Conservation (phyloP, 2,329 filamentous ascomycete genomes). For the Rugonectria rugulosa region DNA sequence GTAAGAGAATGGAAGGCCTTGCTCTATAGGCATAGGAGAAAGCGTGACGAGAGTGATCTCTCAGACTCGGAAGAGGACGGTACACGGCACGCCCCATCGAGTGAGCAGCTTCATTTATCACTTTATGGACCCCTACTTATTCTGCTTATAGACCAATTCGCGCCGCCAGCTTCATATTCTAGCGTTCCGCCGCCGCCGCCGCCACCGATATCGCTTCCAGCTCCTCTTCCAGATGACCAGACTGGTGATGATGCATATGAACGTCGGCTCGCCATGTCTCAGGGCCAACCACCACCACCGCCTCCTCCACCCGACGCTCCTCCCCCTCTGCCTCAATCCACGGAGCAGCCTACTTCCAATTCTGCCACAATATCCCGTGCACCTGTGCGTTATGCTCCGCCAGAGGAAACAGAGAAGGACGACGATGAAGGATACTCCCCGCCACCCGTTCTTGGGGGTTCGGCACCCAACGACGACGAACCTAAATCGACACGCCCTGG, state of each 20-base stretch:
- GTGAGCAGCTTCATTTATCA: conserved; percentile 37
- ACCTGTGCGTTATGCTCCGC: conserved; percentile 73
- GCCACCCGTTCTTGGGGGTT: conserved; percentile 57
- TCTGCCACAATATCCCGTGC: conserved; percentile 76
- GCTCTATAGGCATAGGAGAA: conserved; percentile 73
- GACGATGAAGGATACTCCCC: conserved; percentile 52
- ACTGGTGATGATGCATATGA: conserved; percentile 76
- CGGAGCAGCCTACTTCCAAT: conserved; percentile 43
- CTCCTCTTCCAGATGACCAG: conserved; percentile 61
- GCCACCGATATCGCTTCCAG: conserved; percentile 56
- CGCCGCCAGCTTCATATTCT: conserved; percentile 63
- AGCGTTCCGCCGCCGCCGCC: conserved; percentile 65
- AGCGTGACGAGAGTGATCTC: conserved; percentile 50
- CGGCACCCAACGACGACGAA: conserved; percentile 51
- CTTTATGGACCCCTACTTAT: conserved; percentile 27
- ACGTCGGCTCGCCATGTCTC: conserved; percentile 66
- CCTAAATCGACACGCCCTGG: conserved; percentile 73
- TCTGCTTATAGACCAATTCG: conserved; percentile 60
- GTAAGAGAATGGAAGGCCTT: conserved; percentile 85
- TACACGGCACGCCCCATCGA: conserved; percentile 38
- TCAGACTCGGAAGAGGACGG: conserved; percentile 52
- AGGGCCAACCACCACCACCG: conserved; percentile 45
- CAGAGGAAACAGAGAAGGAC: conserved; percentile 41
- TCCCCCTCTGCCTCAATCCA: background rate
- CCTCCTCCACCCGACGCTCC: conserved; percentile 39